Evolutionary conservation across 306 rosid genomes (phyloP).

Genomic region (Hippophae rhamnoides): DNA sequence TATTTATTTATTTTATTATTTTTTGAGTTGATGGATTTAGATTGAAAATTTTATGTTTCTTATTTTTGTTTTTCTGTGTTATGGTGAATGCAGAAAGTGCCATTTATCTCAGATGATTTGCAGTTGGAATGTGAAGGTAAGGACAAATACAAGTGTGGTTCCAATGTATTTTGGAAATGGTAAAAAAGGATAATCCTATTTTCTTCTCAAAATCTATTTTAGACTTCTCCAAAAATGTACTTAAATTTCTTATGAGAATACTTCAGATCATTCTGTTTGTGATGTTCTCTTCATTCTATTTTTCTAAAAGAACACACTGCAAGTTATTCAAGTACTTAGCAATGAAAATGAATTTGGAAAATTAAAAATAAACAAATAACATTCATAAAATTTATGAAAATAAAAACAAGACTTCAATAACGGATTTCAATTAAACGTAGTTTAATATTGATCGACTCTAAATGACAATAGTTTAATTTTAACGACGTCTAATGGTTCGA

Average conservation of each 20-base stretch:
- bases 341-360: too few relatives aligned
- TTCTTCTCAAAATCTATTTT: background rate
- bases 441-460: too few relatives aligned
- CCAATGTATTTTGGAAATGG: constrained; percentile 99
- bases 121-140: constrained; percentile 82
- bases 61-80: background rate
- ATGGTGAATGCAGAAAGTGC: constrained; percentile 66
- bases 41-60: background rate
- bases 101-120: constrained; percentile 75
- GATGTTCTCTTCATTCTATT: background rate
- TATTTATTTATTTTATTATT: background rate
- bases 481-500: too few relatives aligned
- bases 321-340: too few relatives aligned
- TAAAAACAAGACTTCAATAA: too few relatives aligned
- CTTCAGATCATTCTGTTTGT: constrained; percentile 8
- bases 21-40: background rate
- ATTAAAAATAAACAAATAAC: too few relatives aligned
- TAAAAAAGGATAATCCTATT: constrained; percentile 21
- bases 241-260: constrained; percentile 17
- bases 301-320: background rate
- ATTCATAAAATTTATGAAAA: too few relatives aligned
- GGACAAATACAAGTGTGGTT: constrained; percentile 95
- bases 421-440: too few relatives aligned
- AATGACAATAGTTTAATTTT: too few relatives aligned
- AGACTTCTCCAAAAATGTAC: constrained; percentile 10